phyloP scores from a whole-genome alignment of 352 stramenopile genomes.

The Globisporangium recalcitrans region DNA sequence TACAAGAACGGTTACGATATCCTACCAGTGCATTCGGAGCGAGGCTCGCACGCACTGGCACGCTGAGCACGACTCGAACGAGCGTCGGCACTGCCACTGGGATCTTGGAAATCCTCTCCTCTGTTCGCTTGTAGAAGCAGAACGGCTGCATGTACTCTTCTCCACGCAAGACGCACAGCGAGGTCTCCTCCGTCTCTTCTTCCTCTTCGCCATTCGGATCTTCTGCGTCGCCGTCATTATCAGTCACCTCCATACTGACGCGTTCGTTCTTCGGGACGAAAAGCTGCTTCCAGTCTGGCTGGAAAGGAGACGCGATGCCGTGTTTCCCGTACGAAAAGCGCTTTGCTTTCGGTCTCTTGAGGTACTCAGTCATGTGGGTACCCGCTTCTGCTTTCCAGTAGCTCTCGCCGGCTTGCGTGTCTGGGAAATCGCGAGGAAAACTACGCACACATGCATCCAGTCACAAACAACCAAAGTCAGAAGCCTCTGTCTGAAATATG shows the following conservation, averaged over 20 bases:
- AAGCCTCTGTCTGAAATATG: no score
- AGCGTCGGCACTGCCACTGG: conserved; percentile 63
- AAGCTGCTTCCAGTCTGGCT: conserved; percentile 50
- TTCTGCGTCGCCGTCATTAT: conserved; percentile 2
- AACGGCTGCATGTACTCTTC: conserved; percentile 70
- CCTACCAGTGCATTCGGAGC: conserved; percentile 61
- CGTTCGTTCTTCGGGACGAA: conserved; percentile 22
- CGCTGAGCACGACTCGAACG: conserved; percentile 46
- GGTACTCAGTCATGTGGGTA: conserved; percentile 20
- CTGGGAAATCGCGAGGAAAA: conserved; percentile 77
- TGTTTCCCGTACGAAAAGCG: conserved; percentile 60
- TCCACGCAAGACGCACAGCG: conserved; percentile 50
- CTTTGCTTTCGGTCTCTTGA: conserved; percentile 66
- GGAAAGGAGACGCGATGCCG: conserved; percentile 49
- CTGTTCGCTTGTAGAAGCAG: conserved; percentile 33
- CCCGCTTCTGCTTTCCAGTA: conserved; percentile 45
- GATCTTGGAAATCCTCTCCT: conserved; percentile 20
- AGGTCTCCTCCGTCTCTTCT: conserved; percentile 6
- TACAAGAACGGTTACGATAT: background rate
- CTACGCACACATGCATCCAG: no score
- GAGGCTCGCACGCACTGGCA: conserved; percentile 54
- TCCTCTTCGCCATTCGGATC: no score
- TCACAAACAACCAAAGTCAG: background rate
- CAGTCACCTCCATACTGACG: background rate
- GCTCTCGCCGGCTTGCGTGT: conserved; percentile 44